These are phyloP conservation scores for Sclerotinia spermophila DNA, from an alignment of 2,329 filamentous ascomycete genomes.

Conservation along the genomic window DNA sequence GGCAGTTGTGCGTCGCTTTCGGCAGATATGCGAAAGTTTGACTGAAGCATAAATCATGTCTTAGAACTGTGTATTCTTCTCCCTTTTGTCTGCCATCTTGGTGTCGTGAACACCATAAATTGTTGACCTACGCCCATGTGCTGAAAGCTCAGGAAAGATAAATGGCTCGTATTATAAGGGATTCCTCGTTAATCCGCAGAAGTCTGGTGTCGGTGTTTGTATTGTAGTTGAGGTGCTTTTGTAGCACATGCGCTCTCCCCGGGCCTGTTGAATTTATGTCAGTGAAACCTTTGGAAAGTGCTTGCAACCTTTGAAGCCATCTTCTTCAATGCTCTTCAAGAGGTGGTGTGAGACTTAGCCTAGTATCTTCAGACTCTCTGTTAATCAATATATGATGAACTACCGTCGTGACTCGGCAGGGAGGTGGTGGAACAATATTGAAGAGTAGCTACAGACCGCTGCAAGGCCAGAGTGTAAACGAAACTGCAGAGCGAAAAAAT, in stretches of 20 bases:
- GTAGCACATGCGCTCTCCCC: too few species aligned
- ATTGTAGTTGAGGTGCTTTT: too few species aligned
- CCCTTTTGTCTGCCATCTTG: too few species aligned
- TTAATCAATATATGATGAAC: not conserved
- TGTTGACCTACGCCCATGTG: not conserved
- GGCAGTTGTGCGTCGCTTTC: not conserved
- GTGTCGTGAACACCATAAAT: too few species aligned
- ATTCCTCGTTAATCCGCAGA: not conserved
- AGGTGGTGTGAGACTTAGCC: not conserved
- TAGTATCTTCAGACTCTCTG: not conserved
- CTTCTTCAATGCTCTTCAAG: not conserved
- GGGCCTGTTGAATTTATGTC: not conserved
- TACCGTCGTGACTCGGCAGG: not conserved
- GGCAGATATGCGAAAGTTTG: not conserved
- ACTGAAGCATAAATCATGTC: too few species aligned
- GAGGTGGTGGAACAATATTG: not conserved
- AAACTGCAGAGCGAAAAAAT: not conserved
- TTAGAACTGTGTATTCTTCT: too few species aligned
- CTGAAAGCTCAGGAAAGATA: accelerated
- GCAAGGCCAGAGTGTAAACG: too few species aligned
- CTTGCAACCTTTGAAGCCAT: not conserved
- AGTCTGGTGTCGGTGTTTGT: not conserved
- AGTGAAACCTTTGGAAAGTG: not conserved
- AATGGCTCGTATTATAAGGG: accelerated
- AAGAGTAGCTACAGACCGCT: not conserved